Conservation (phyloP, 2,329 filamentous ascomycete species). For the Diplodia corticola region DNA sequence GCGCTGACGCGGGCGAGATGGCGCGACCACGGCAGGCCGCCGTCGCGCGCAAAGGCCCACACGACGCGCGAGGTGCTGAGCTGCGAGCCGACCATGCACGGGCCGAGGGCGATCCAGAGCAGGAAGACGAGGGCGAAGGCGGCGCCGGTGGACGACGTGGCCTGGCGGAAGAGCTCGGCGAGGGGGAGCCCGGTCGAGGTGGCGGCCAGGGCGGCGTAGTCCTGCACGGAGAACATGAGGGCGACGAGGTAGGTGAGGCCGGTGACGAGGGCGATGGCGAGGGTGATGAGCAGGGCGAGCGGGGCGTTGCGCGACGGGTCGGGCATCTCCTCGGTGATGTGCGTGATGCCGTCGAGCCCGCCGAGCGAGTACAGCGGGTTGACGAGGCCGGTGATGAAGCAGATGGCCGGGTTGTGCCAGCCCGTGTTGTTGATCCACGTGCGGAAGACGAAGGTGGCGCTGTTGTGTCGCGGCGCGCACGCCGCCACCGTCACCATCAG, state of each 20-base stretch:
- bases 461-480: slow-evolving; percentile 48
- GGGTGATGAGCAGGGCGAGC: slow-evolving; percentile 44
- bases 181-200: slow-evolving; percentile 46
- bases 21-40: not conserved
- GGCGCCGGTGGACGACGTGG: slow-evolving; percentile 43
- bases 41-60: slow-evolving; percentile 51
- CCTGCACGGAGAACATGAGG: slow-evolving; percentile 55
- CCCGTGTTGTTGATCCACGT: slow-evolving; percentile 57
- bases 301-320: slow-evolving; percentile 42
- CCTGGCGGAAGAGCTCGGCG: slow-evolving; percentile 50
- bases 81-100: slow-evolving; percentile 43
- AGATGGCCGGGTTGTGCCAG: slow-evolving; percentile 45
- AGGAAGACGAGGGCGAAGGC: slow-evolving; percentile 47
- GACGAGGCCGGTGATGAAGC: slow-evolving; percentile 26
- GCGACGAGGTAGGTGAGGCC: slow-evolving; percentile 52
- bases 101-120: slow-evolving; percentile 47
- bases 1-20: not conserved
- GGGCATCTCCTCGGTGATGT: slow-evolving; percentile 24
- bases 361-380: slow-evolving; percentile 22
- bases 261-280: slow-evolving; percentile 53
- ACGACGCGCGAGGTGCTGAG: slow-evolving; percentile 37
- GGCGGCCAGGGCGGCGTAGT: slow-evolving; percentile 47
- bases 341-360: slow-evolving; percentile 23
- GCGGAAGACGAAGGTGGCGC: slow-evolving; percentile 52
- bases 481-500: slow-evolving; percentile 52